A percentile compares a stretch with the other conserved stretches of the same genome.
phyloP scores from a whole-genome alignment of 345 rosid genomes.

The Eucalyptus sp. region DNA sequence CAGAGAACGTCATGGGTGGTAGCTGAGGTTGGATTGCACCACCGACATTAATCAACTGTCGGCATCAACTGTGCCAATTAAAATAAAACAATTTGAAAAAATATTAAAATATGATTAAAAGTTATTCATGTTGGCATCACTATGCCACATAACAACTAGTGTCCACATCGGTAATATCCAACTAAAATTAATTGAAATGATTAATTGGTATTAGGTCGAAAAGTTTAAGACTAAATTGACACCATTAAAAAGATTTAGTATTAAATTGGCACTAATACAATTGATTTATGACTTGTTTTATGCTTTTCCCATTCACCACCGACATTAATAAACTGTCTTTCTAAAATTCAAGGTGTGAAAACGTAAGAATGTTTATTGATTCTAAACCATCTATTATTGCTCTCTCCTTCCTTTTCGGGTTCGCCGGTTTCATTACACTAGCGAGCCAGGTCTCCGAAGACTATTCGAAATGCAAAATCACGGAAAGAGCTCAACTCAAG shows the following conservation, averaged over 20 bases:
- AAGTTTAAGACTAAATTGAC: no score
- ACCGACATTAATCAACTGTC: no score
- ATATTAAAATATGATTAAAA: no score
- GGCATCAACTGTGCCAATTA: no score
- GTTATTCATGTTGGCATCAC: accelerated
- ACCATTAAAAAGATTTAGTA: no score
- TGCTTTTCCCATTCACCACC: no score
- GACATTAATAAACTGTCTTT: background rate
- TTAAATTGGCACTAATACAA: accelerated
- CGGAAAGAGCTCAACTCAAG: background rate
- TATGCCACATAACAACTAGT: no score
- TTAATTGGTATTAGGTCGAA: no score
- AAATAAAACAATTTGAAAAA: no score
- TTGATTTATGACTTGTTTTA: no score
- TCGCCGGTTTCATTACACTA: background rate
- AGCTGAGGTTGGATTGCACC: background rate
- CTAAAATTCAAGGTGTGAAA: background rate
- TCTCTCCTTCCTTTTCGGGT: background rate
- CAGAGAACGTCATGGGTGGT: background rate
- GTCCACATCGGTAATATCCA: no score
- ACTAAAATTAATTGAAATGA: no score
- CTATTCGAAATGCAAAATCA: background rate
- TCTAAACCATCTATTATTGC: background rate
- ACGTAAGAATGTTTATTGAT: background rate
- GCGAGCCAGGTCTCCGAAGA: background rate